A percentile compares a stretch with the other conserved stretches of the same genome.
These are phyloP conservation scores for Hypoxylon sp. DNA, from an alignment of 2,329 filamentous ascomycete species.

Conservation along the genomic window DNA sequence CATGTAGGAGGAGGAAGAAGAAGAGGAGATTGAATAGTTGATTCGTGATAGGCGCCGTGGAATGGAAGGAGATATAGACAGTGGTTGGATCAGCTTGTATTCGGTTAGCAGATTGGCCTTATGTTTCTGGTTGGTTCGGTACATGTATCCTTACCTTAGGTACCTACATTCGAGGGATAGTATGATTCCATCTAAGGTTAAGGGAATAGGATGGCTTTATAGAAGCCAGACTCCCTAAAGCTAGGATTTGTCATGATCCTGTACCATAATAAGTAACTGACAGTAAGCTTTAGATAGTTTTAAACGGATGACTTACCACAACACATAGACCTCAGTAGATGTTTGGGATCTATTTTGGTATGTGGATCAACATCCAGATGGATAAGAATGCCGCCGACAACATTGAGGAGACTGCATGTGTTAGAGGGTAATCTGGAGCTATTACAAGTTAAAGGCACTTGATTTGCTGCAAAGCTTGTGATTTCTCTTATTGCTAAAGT, in stretches of 20 bases:
- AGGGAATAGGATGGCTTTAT: neutral
- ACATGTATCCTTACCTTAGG: neutral
- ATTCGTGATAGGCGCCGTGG: neutral
- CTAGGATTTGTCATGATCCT: neutral
- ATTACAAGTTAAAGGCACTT: neutral
- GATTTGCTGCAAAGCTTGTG: neutral
- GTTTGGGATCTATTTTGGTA: neutral
- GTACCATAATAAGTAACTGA: neutral
- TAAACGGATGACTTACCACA: neutral
- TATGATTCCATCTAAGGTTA: neutral
- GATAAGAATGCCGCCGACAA: neutral
- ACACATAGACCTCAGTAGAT: neutral
- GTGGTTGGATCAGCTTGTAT: neutral
- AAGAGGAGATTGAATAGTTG: neutral
- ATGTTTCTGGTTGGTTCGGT: neutral
- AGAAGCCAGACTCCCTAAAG: neutral
- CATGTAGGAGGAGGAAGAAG: no score
- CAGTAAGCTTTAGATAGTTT: neutral
- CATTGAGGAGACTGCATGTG: neutral
- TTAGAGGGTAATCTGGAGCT: neutral
- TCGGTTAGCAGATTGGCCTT: neutral
- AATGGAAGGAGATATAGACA: neutral
- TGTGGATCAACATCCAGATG: neutral
- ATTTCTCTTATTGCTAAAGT: neutral
- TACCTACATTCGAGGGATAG: neutral